These are phyloP conservation scores for Geotrichum fermentans DNA, from an alignment of 1,139 yeast species.

Conservation along the genomic window DNA sequence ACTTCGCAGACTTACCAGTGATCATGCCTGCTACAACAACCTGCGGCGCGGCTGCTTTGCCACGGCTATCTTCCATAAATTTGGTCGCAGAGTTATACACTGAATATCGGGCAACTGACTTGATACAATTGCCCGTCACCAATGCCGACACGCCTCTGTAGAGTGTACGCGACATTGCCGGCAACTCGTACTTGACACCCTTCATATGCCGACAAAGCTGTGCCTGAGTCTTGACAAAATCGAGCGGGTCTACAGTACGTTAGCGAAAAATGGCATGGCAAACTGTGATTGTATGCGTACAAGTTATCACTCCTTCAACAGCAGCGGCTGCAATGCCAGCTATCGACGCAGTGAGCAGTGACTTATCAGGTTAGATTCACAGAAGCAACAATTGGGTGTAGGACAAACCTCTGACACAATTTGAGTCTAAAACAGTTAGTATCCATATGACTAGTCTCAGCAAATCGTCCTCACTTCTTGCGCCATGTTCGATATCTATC, in stretches of 20 bases:
- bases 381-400: too few relatives aligned
- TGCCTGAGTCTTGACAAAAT: conserved; percentile 69
- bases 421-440: too few relatives aligned
- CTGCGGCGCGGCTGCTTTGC: conserved; percentile 36
- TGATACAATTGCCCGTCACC: conserved; percentile 68
- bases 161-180: conserved; percentile 44
- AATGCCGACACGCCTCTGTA: conserved; percentile 77
- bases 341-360: conserved; percentile 53
- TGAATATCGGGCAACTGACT: conserved; percentile 67
- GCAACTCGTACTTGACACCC: conserved; percentile 40
- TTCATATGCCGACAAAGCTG: conserved; percentile 51
- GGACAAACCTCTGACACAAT: too few relatives aligned
- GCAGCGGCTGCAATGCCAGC: conserved; percentile 77
- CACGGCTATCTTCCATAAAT: conserved; percentile 53
- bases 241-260: conserved; percentile 56
- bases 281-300: conserved; percentile 27
- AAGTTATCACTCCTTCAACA: conserved; percentile 64
- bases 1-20: conserved; percentile 41
- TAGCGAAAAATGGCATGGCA: too few relatives aligned
- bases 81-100: conserved; percentile 73
- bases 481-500: too few relatives aligned
- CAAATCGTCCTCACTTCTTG: too few relatives aligned
- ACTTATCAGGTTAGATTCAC: conserved; percentile 24
- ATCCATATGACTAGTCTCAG: too few relatives aligned
- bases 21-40: conserved; percentile 70